These are phyloP conservation scores for Cercospora sesami DNA, from an alignment of 2,329 filamentous ascomycete genomes.

Conservation along the genomic window DNA sequence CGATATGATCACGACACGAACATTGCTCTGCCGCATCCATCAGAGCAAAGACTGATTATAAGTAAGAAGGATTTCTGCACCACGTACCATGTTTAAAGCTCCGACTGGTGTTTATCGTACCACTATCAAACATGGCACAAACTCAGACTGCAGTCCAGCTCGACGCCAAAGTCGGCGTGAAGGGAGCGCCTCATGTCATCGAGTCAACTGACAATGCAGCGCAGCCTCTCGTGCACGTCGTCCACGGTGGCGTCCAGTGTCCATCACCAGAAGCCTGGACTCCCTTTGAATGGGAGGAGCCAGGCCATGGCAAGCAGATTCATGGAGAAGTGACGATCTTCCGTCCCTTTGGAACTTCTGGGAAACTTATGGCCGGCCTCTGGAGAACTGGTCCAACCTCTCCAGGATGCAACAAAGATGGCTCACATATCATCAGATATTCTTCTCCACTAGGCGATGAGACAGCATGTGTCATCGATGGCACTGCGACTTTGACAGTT, in stretches of 20 bases:
- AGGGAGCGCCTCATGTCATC: neutral
- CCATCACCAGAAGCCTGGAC: neutral
- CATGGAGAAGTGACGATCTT: neutral
- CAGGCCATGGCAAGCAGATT: neutral
- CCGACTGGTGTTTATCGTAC: neutral
- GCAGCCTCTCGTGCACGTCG: neutral
- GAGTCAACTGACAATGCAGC: neutral
- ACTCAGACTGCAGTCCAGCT: neutral
- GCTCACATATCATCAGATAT: neutral
- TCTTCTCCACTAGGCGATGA: neutral
- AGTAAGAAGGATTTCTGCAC: neutral
- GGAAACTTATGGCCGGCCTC: neutral
- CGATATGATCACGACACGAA: neutral
- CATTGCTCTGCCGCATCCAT: neutral
- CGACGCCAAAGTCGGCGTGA: neutral
- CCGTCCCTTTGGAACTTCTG: neutral
- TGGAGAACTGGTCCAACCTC: neutral
- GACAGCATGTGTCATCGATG: neutral
- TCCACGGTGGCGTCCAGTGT: neutral
- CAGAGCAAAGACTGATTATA: neutral
- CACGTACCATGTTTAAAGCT: neutral
- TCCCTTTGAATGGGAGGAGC: neutral
- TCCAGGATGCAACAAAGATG: neutral
- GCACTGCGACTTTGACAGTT: neutral
- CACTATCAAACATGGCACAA: neutral